These are phyloP conservation scores for Bathelium albidoporum DNA, from an alignment of 495 filamentous ascomycete species.

Conservation along the genomic window DNA sequence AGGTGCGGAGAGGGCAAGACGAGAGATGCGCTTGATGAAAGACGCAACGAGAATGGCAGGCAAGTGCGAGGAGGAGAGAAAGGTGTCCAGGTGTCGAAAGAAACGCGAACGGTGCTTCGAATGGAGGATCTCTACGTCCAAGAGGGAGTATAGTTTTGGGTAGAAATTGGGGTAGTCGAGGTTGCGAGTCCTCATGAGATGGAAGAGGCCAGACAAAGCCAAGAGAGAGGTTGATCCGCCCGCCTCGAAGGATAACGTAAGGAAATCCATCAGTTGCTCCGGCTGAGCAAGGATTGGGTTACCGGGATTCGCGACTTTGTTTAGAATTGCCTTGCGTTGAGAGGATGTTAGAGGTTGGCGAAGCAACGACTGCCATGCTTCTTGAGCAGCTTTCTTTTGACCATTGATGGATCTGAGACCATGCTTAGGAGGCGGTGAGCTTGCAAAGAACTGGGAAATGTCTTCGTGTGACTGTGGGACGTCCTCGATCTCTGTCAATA, in stretches of 20 bases:
- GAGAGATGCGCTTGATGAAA: slow-evolving; percentile 85
- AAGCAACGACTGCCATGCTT: slow-evolving; percentile 74
- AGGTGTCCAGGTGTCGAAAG: slow-evolving; percentile 85
- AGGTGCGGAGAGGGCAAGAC: slow-evolving; percentile 73
- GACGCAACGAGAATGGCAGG: slow-evolving; percentile 83
- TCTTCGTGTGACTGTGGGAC: slow-evolving; percentile 52
- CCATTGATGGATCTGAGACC: slow-evolving; percentile 43
- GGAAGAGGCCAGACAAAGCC: slow-evolving; percentile 87
- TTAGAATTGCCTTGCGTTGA: slow-evolving; percentile 71
- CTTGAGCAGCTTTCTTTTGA: slow-evolving; percentile 61
- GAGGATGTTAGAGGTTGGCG: slow-evolving; percentile 50
- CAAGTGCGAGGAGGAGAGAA: slow-evolving; percentile 85
- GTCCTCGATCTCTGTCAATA: slow-evolving; percentile 56
- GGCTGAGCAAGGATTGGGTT: slow-evolving; percentile 78
- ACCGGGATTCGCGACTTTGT: slow-evolving; percentile 61
- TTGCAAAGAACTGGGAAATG: slow-evolving; percentile 48
- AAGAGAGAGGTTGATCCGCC: slow-evolving; percentile 80
- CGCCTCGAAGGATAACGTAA: slow-evolving; percentile 80
- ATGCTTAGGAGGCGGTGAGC: slow-evolving; percentile 30
- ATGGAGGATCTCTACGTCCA: slow-evolving; percentile 77
- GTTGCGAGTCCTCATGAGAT: slow-evolving; percentile 85
- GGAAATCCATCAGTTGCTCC: slow-evolving; percentile 92
- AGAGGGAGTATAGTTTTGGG: slow-evolving; percentile 79
- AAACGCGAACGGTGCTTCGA: slow-evolving; percentile 88
- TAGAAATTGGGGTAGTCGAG: slow-evolving; percentile 96